These are phyloP conservation scores for Tolypocladium endophyticum DNA, from an alignment of 2,329 filamentous ascomycete species.

Conservation along the genomic window DNA sequence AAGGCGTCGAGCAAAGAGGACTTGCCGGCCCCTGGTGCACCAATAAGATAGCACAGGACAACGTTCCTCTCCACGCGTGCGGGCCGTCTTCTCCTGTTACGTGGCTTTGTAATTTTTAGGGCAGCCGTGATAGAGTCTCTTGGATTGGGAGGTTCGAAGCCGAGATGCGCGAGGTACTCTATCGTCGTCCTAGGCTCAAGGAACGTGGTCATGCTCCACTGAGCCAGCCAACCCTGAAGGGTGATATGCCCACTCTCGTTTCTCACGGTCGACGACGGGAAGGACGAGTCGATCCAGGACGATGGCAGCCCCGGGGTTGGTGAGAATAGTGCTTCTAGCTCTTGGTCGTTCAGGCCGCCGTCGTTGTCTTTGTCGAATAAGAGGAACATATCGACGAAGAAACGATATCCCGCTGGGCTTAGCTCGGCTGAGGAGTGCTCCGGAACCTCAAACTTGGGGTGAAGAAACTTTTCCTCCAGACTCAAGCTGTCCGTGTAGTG, in stretches of 20 bases:
- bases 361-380: slow-evolving; percentile 97
- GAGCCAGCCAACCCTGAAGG: slow-evolving; percentile 92
- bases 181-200: slow-evolving; percentile 90
- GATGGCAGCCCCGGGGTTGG: slow-evolving; percentile 82
- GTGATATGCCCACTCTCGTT: slow-evolving; percentile 95
- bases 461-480: slow-evolving; percentile 80
- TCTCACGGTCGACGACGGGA: slow-evolving; percentile 86
- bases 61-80: slow-evolving; percentile 90
- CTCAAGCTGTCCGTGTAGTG: slow-evolving; percentile 94
- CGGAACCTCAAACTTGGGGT: slow-evolving; percentile 89
- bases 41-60: slow-evolving; percentile 85
- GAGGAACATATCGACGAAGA: slow-evolving; percentile 93
- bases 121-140: slow-evolving; percentile 71
- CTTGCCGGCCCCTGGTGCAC: slow-evolving; percentile 78
- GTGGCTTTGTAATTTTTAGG: slow-evolving; percentile 83
- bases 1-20: slow-evolving; percentile 86
- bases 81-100: slow-evolving; percentile 72
- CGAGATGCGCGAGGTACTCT: slow-evolving; percentile 91
- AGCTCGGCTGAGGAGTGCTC: slow-evolving; percentile 88
- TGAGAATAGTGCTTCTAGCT: slow-evolving; percentile 78
- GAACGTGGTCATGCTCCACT: slow-evolving; percentile 99
- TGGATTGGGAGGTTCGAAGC: slow-evolving; percentile 74
- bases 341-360: slow-evolving; percentile 77
- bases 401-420: slow-evolving; percentile 87
- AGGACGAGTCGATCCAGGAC: slow-evolving; percentile 81